Conservation (phyloP, 805 yeast genomes). For the Kodamaea leandrae region DNA sequence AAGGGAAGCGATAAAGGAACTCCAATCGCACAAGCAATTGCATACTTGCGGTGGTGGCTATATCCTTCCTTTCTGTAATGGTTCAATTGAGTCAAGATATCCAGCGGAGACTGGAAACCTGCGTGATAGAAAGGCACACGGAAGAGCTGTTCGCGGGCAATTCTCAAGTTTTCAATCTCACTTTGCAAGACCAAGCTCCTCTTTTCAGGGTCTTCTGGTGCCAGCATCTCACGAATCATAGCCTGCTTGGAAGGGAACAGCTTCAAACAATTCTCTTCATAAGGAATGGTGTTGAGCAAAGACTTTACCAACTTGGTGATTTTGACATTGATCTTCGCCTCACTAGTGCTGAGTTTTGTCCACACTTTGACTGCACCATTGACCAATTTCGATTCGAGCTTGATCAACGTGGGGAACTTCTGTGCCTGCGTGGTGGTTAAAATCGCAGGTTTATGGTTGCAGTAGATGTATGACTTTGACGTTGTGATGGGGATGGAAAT, state of each 20-base stretch:
- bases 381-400: slow-evolving; percentile 46
- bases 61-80: slow-evolving; percentile 44
- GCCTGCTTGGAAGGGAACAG: slow-evolving; percentile 70
- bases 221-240: slow-evolving; percentile 49
- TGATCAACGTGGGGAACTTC: slow-evolving; percentile 33
- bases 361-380: slow-evolving; percentile 57
- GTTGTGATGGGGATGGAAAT: slow-evolving; percentile 72
- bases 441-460: slow-evolving; percentile 50
- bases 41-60: slow-evolving; percentile 53
- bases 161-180: slow-evolving; percentile 24
- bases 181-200: slow-evolving; percentile 20
- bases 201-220: slow-evolving; percentile 11
- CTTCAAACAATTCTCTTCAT: slow-evolving; percentile 73
- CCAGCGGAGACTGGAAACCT: slow-evolving; percentile 28
- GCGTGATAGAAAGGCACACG: slow-evolving; percentile 44
- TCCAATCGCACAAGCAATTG: slow-evolving; percentile 52
- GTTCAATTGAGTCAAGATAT: slow-evolving; percentile 39
- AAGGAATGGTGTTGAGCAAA: slow-evolving; percentile 64
- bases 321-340: slow-evolving; percentile 52
- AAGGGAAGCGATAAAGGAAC: slow-evolving; percentile 80
- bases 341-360: slow-evolving; percentile 57
- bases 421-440: slow-evolving; percentile 25
- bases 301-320: slow-evolving; percentile 53
- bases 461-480: slow-evolving; percentile 59
- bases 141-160: slow-evolving; percentile 29